These are phyloP conservation scores for Alternaria longipes DNA, from an alignment of 2,329 filamentous ascomycete genomes.

Conservation along the genomic window DNA sequence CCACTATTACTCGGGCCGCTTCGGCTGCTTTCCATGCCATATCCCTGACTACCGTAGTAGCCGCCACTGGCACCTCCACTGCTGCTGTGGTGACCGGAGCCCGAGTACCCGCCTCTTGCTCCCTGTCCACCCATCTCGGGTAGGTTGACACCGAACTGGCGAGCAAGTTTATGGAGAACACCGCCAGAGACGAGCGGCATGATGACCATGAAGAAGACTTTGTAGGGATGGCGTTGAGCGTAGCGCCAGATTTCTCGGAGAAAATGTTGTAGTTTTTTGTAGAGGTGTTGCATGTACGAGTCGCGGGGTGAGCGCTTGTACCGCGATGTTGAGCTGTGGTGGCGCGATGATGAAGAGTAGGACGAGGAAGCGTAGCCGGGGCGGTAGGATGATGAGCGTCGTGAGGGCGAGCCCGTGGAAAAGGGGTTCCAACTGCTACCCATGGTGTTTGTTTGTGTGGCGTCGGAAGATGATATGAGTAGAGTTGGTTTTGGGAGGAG, in stretches of 20 bases:
- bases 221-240: constrained; percentile 82
- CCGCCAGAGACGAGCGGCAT: constrained; percentile 89
- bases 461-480: constrained; percentile 6
- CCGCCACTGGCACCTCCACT: constrained; percentile 33
- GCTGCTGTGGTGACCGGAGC: constrained; percentile 26
- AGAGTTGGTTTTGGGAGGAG: constrained; percentile 23
- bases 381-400: constrained; percentile 39
- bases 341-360: constrained; percentile 38
- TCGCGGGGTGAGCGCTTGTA: constrained; percentile 80
- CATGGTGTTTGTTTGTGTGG: constrained; percentile 32
- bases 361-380: constrained; percentile 43
- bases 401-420: constrained; percentile 30
- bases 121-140: constrained; percentile 61
- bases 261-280: constrained; percentile 79
- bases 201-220: constrained; percentile 89
- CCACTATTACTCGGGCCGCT: constrained; percentile 31
- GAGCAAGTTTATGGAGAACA: constrained; percentile 78
- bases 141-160: constrained; percentile 79
- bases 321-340: constrained; percentile 71
- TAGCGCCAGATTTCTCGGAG: constrained; percentile 83
- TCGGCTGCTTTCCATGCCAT: constrained; percentile 47
- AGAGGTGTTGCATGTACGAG: constrained; percentile 77
- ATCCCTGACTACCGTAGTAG: constrained; percentile 58
- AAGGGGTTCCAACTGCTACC: constrained; percentile 46
- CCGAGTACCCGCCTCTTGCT: constrained; percentile 33